Percentiles rank a stretch among this genome's conserved stretches.
These are phyloP conservation scores for Condylostoma magnum DNA, from an alignment of 169 alveolate genomes.

Conservation along the genomic window DNA sequence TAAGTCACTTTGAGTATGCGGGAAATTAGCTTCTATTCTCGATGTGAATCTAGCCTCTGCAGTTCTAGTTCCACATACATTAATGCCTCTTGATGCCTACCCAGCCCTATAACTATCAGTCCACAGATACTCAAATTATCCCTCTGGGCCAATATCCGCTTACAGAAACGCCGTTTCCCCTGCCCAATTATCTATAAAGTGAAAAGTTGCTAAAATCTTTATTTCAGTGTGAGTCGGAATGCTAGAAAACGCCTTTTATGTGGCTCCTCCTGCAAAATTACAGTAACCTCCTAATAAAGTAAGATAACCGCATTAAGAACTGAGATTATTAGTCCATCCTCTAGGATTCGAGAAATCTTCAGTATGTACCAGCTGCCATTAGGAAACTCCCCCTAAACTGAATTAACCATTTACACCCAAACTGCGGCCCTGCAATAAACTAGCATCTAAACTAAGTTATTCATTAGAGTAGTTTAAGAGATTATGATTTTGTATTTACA, in stretches of 20 bases:
- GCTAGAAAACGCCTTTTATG: conserved; percentile 41
- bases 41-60: conserved; percentile 47
- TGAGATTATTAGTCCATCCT: conserved; percentile 55
- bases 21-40: conserved; percentile 33
- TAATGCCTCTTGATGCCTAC: conserved; percentile 37
- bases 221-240: conserved; percentile 47
- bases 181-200: conserved; percentile 61
- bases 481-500: too few species aligned
- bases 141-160: conserved; percentile 31
- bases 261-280: conserved; percentile 46
- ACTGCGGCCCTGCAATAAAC: too few species aligned
- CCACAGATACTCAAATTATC: conserved; percentile 54
- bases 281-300: conserved; percentile 63
- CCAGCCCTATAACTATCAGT: conserved; percentile 43
- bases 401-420: not conserved
- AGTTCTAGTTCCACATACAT: conserved; percentile 55
- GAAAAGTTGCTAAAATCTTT: conserved; percentile 47
- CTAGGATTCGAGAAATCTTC: conserved; percentile 31
- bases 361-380: conserved; percentile 26
- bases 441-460: too few species aligned
- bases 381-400: conserved; percentile 14
- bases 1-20: conserved; percentile 44
- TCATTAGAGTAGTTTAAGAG: too few species aligned
- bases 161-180: conserved; percentile 61
- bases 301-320: conserved; percentile 48